Conservation (phyloP, 345 rosid species). For the Salix viminalis region DNA sequence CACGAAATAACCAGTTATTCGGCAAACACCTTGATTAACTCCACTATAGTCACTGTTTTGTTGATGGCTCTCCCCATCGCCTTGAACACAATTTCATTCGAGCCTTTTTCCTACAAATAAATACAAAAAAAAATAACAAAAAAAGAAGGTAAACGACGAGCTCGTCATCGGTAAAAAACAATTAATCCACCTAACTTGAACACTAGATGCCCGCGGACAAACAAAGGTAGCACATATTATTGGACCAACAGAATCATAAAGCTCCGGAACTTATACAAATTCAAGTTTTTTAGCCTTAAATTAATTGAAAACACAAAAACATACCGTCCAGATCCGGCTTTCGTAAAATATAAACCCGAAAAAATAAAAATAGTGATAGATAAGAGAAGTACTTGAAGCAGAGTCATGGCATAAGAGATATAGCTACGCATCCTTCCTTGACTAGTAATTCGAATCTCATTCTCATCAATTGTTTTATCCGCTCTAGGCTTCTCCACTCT, state of each 20-base stretch:
- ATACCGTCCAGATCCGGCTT: background rate
- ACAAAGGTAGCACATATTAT: background rate
- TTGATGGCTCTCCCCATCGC: constrained; percentile 99
- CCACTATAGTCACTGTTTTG: constrained; percentile 90
- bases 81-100: constrained; percentile 75
- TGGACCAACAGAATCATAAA: background rate
- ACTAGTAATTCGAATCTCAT: constrained; percentile 85
- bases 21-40: constrained; percentile 66
- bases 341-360: background rate
- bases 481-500: constrained; percentile 77
- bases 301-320: background rate
- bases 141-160: background rate
- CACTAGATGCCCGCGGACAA: background rate
- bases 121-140: background rate
- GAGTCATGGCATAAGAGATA: constrained; percentile 78
- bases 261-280: background rate
- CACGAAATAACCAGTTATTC: background rate
- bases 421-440: constrained; percentile 82
- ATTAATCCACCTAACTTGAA: background rate
- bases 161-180: background rate
- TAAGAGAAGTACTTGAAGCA: constrained; percentile 54
- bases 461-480: constrained; percentile 70
- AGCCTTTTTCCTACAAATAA: constrained; percentile 59
- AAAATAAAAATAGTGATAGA: background rate
- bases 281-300: background rate